A percentile compares a stretch with the other conserved stretches of the same genome.
Evolutionary conservation across 176 grass and related monocot species (phyloP).

Genomic region (Avena insularis): DNA sequence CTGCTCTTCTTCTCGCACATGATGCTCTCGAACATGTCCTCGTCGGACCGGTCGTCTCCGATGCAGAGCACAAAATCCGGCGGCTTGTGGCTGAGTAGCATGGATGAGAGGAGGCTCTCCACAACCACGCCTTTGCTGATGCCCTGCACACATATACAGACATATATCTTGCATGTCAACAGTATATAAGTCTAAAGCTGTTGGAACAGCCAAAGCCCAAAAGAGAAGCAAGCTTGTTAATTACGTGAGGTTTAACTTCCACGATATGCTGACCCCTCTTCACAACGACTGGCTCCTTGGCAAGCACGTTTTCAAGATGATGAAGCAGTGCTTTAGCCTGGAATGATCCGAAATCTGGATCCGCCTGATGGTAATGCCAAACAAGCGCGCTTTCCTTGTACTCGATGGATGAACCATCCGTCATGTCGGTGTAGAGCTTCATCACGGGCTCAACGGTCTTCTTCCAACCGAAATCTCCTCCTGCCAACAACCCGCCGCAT

Average conservation of each 20-base stretch:
- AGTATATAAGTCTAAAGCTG: background rate
- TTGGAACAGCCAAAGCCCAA: no score
- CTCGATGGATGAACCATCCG: no score
- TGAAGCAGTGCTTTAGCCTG: slow-evolving; percentile 91
- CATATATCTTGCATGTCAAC: slow-evolving; percentile 1
- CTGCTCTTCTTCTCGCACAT: slow-evolving; percentile 54
- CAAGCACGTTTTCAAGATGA: slow-evolving; percentile 84
- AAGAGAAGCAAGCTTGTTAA: background rate
- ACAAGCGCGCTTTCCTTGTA: no score
- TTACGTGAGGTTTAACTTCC: slow-evolving; percentile 49
- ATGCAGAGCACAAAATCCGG: slow-evolving; percentile 90
- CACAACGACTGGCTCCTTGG: slow-evolving; percentile 87
- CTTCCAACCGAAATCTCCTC: no score
- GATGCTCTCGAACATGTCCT: slow-evolving; percentile 98
- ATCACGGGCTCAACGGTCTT: slow-evolving; percentile 57
- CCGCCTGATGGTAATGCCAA: slow-evolving; percentile 68
- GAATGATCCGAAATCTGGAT: slow-evolving; percentile 91
- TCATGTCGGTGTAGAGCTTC: no score
- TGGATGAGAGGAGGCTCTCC: slow-evolving; percentile 61
- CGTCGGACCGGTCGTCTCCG: slow-evolving; percentile 88
- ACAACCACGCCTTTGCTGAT: slow-evolving; percentile 90
- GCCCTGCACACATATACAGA: slow-evolving; percentile 80
- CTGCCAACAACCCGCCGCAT: no score
- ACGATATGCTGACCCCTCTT: slow-evolving; percentile 65
- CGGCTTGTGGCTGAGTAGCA: slow-evolving; percentile 47